Evolutionary conservation across 257 asterid species (phyloP).

Genomic region (Euphrasia confusa): DNA sequence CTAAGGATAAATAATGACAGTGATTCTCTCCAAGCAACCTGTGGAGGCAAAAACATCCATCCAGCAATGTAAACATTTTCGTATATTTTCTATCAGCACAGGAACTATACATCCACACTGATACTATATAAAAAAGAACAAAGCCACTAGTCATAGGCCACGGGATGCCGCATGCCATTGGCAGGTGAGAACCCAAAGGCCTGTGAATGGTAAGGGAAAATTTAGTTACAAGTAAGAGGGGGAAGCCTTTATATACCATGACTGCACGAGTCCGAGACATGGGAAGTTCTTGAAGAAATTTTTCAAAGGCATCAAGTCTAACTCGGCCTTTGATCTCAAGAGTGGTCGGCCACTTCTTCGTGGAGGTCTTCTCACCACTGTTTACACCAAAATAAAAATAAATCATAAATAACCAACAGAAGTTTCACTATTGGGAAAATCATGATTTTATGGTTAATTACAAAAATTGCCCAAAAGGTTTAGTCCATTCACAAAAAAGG

Average conservation of each 20-base stretch:
- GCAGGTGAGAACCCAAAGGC: constrained; percentile 40
- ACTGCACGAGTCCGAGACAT: constrained; percentile 98
- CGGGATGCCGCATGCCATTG: constrained; percentile 26
- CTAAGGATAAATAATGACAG: constrained; percentile 1
- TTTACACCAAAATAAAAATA: neutral
- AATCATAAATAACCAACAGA: too few relatives aligned
- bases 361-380: constrained; percentile 58
- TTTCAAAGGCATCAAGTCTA: constrained; percentile 86
- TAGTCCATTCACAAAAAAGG: neutral
- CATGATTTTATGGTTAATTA: neutral
- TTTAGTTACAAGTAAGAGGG: constrained; percentile 44
- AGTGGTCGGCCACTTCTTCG: constrained; percentile 72
- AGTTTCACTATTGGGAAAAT: neutral
- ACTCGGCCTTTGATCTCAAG: constrained; percentile 97
- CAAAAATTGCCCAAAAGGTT: neutral
- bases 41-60: constrained; percentile 21
- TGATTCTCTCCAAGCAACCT: constrained; percentile 1
- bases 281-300: constrained; percentile 85
- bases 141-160: constrained; percentile 16
- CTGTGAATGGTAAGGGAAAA: constrained; percentile 30
- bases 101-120: constrained; percentile 34
- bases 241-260: constrained; percentile 88
- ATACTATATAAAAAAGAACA: constrained; percentile 22
- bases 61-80: constrained; percentile 24
- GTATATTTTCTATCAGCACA: constrained; percentile 23